A percentile compares a stretch with the other conserved stretches of the same genome.
Evolutionary conservation across 2,329 filamentous ascomycete species (phyloP).

Genomic region (Diplodia scrobiculata): DNA sequence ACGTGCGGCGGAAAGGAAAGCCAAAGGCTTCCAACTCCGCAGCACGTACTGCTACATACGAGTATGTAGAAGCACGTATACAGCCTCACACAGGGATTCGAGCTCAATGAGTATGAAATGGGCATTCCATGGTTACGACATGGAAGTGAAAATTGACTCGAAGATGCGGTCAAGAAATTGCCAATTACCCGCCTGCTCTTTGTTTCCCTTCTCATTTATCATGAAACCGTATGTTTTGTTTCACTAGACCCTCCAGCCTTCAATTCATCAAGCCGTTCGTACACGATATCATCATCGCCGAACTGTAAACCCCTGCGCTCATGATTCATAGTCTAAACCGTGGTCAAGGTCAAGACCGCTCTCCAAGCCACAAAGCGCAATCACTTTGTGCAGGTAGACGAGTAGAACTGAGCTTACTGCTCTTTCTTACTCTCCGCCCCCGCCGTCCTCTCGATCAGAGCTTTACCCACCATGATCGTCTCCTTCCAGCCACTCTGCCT

Average conservation of each 20-base stretch:
- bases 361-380: neutral
- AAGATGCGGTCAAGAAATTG: neutral
- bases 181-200: neutral
- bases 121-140: neutral
- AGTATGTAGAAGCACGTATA: neutral
- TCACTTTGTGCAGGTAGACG: neutral
- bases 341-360: neutral
- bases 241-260: neutral
- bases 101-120: neutral
- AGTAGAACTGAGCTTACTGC: neutral
- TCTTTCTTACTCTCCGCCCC: constrained; percentile 45
- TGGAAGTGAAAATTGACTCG: neutral
- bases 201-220: neutral
- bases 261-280: neutral
- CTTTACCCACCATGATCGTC: constrained; percentile 54
- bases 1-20: too few species aligned
- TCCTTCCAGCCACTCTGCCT: constrained; percentile 55
- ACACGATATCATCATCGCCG: too few species aligned
- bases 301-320: neutral
- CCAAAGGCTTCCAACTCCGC: too few species aligned
- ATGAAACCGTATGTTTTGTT: neutral
- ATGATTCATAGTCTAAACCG: neutral
- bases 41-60: too few species aligned
- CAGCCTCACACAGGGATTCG: neutral
- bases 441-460: constrained; percentile 51